Evolutionary conservation across 1,139 yeast genomes (phyloP), one percentile per base, ranked within the genome.

Genomic region (Protomyces inouyei): DNA sequence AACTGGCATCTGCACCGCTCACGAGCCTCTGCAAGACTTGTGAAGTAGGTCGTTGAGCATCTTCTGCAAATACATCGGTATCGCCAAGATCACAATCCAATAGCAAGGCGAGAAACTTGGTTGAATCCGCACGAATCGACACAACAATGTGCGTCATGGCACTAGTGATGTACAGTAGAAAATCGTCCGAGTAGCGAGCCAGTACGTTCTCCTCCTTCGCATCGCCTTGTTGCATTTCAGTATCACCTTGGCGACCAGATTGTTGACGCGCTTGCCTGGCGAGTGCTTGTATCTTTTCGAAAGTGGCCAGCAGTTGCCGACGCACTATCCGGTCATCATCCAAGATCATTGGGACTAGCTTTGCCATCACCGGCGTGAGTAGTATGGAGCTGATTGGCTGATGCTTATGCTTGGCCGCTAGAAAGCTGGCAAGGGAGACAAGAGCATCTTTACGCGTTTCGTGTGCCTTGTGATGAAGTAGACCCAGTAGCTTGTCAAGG

Each of bases 131-230:
- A 57, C 95, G 82, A 48, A 91, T 84, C 8, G 84, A 85, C 0
- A 92, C 86, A 46, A 82, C 82, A 55, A 93, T 87, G 73, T 93
- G 97, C 18, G 98, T 88, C 98, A 93, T 93, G 14, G 97, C 95
- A 64, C 95, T 86, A 71, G 88, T 88, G n/a, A 92, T 80, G 73
- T 88, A 92, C 38, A 93, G 78, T 40, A 88, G 81, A 2, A 92
- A 75, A 5, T 86, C 77, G 37, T 85, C 79, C 59, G 86, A 80
- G 75, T 92, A 6, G 83, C 83, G 0, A 82, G 80, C 68, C 85
- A 86, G 23, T 76, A 76, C 16, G 74, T 72, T 32, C 36, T 43
- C 25, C 10, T 43, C 23, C n/a, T 4, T 16, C 6, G 43, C 3
- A 18, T 21, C 48, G 28, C 25, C 48, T 4, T 4, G 6, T n/a